Evolutionary conservation across 2,329 filamentous ascomycete genomes (phyloP).

Genomic region (Fusarium compactum): DNA sequence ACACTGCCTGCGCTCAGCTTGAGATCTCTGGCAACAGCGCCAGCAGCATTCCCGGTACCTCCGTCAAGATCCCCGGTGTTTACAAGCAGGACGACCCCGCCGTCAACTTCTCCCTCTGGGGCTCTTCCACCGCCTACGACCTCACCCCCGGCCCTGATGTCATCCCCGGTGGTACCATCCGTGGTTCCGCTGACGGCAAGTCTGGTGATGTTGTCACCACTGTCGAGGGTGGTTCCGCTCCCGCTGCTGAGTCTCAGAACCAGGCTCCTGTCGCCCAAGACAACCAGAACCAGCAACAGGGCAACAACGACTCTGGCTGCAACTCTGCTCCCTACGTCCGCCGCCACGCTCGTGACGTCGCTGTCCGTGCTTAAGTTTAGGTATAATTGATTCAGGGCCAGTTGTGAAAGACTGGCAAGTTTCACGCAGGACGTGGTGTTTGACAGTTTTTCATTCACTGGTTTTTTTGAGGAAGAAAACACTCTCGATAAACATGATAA

Average conservation of each 20-base stretch:
- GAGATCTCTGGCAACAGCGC: conserved; percentile 32
- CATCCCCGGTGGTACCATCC: conserved; percentile 23
- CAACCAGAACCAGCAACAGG: conserved; percentile 4
- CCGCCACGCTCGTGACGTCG: conserved; percentile 13
- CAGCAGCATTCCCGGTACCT: conserved; percentile 8
- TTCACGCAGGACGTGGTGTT: conserved; percentile 26
- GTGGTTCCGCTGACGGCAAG: conserved; percentile 13
- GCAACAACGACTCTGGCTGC: background rate
- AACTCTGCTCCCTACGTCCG: conserved; percentile 6
- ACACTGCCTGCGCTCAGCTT: conserved; percentile 38
- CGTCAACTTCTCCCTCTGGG: conserved; percentile 24
- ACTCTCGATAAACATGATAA: background rate
- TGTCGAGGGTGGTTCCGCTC: conserved; percentile 14
- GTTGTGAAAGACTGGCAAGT: conserved; percentile 2
- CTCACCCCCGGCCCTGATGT: conserved; percentile 15
- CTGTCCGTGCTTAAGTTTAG: background rate
- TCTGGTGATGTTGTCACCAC: conserved; percentile 7
- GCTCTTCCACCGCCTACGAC: conserved; percentile 13
- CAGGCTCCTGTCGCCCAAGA: background rate
- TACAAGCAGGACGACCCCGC: conserved; percentile 24
- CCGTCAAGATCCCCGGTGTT: conserved; percentile 22
- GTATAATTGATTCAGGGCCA: background rate
- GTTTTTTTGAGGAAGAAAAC: background rate
- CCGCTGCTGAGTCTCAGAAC: conserved; percentile 1
- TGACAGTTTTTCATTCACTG: conserved; percentile 7